phyloP scores from a whole-genome alignment of 2,329 filamentous ascomycete genomes.

The Venturia carpophila region DNA sequence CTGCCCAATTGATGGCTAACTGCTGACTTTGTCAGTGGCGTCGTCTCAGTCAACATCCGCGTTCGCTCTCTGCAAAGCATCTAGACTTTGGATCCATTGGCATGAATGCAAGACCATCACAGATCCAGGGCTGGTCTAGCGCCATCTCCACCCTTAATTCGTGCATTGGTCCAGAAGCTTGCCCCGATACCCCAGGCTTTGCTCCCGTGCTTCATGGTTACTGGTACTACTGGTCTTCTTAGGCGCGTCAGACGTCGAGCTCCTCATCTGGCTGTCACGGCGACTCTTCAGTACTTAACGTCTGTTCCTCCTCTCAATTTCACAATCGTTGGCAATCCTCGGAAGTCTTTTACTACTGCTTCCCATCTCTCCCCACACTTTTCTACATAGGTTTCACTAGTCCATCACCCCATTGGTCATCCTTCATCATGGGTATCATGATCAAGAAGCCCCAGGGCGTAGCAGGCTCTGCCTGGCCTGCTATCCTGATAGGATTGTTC shows the following conservation, averaged over 20 bases:
- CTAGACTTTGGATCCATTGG: background rate
- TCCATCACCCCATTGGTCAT: too few species aligned
- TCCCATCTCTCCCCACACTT: background rate
- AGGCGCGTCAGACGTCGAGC: background rate
- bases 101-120: background rate
- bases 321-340: background rate
- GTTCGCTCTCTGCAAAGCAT: background rate
- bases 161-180: background rate
- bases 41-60: background rate
- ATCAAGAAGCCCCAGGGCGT: slow-evolving; percentile 41
- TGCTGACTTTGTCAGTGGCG: background rate
- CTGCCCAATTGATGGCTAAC: background rate
- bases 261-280: background rate
- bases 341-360: background rate
- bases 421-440: slow-evolving; percentile 33
- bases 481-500: slow-evolving; percentile 41
- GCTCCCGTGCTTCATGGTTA: background rate
- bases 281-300: background rate
- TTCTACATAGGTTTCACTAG: background rate
- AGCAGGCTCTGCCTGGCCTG: slow-evolving; percentile 39
- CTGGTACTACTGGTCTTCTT: background rate
- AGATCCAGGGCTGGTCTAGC: background rate
- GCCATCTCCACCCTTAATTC: background rate
- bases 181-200: slow-evolving; percentile 6
- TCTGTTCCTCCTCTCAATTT: background rate